Percentiles rank a stretch among this genome's conserved stretches.
phyloP scores from a whole-genome alignment of 139 green algal genomes.

The Micractinium sp. region DNA sequence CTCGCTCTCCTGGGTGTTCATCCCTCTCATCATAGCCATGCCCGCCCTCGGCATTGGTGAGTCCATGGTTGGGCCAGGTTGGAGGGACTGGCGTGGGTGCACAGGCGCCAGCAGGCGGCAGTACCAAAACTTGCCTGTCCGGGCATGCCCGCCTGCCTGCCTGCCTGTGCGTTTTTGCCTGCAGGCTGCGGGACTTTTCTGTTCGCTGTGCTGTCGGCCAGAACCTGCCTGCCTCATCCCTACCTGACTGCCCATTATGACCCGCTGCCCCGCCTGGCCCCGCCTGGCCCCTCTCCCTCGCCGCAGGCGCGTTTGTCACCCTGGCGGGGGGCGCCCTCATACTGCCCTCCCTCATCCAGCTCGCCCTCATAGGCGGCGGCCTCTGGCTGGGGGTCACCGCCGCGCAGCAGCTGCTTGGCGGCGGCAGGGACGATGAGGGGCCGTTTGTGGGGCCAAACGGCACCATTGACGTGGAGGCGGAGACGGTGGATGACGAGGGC shows the following conservation, averaged over 20 bases:
- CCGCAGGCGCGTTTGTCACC: conserved; percentile 33
- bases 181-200: neutral
- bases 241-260: no score
- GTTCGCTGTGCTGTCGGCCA: no score
- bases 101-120: no score
- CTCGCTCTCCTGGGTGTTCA: conserved; percentile 8
- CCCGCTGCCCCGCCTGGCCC: neutral
- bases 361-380: conserved; percentile 22
- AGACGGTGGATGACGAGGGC: neutral
- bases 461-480: conserved; percentile 34
- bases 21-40: conserved; percentile 6
- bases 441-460: neutral
- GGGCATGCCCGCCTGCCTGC: neutral
- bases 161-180: neutral
- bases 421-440: neutral
- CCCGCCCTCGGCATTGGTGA: neutral
- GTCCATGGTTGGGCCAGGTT: no score
- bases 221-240: no score
- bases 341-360: conserved; percentile 28
- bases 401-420: conserved; percentile 6
- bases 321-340: conserved; percentile 10
- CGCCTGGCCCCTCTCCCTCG: no score
- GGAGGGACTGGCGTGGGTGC: neutral
- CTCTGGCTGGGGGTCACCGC: conserved; percentile 25
- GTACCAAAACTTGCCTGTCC: no score